Conservation (phyloP, 2,329 filamentous ascomycete genomes). For the Ophiostoma quercus region DNA sequence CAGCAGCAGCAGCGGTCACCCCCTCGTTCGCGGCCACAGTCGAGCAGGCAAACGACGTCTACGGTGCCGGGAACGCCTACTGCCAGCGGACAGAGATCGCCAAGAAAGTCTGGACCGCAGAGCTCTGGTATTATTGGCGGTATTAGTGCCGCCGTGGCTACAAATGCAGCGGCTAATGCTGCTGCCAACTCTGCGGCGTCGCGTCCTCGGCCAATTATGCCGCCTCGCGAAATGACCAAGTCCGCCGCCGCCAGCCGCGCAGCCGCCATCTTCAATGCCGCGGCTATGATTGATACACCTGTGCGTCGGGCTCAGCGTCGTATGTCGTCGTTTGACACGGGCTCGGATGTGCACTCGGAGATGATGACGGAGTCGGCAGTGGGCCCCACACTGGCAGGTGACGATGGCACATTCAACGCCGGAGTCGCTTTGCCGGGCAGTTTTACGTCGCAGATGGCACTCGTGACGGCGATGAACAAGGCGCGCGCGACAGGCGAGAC, state of each 20-base stretch:
- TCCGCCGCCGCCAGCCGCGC: conserved; percentile 52
- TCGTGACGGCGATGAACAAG: conserved; percentile 55
- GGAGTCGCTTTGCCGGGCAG: conserved; percentile 56
- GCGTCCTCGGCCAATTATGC: conserved; percentile 53
- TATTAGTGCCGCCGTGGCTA: conserved; percentile 25
- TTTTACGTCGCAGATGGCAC: conserved; percentile 75
- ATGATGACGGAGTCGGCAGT: conserved; percentile 49
- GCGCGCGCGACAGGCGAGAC: conserved; percentile 36
- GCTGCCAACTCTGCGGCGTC: conserved; percentile 29
- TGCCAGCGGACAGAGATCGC: conserved; percentile 40
- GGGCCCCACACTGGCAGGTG: conserved; percentile 39
- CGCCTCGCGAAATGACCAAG: conserved; percentile 48
- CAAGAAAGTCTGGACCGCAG: conserved; percentile 42
- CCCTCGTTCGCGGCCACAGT: conserved; percentile 35
- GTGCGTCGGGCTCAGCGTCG: conserved; percentile 40
- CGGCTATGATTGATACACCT: conserved; percentile 42
- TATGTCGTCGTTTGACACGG: conserved; percentile 63
- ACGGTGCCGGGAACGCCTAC: conserved; percentile 33
- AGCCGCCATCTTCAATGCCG: conserved; percentile 40
- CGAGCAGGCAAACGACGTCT: conserved; percentile 41
- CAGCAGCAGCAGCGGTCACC: conserved; percentile 25
- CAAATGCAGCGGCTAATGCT: conserved; percentile 25
- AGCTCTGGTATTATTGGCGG: conserved; percentile 28
- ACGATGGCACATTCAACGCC: conserved; percentile 42
- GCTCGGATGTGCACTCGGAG: conserved; percentile 59